Conservation (phyloP, 805 yeast genomes). For the Candida golubevii region DNA sequence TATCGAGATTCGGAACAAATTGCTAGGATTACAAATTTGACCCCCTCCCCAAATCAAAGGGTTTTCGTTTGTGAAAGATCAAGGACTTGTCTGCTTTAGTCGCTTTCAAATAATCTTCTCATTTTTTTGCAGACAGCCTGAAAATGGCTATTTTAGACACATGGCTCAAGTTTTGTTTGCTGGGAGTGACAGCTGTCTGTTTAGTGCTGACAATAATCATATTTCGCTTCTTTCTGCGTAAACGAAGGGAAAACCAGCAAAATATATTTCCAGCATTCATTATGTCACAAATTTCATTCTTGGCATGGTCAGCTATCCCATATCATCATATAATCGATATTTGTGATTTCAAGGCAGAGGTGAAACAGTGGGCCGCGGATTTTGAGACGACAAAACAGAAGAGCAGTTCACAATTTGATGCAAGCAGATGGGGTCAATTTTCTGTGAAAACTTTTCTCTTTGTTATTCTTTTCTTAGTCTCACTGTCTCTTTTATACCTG, state of each 20-base stretch:
- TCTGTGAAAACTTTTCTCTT: not conserved
- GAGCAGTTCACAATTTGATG: conserved; percentile 1
- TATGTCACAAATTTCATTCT: not conserved
- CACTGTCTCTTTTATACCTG: not conserved
- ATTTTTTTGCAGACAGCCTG: not conserved
- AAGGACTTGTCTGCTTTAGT: too few species aligned
- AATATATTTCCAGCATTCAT: not conserved
- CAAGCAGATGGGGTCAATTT: not conserved
- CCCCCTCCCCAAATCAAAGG: too few species aligned
- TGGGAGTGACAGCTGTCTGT: not conserved
- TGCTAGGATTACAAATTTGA: too few species aligned
- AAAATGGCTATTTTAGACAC: conserved; percentile 1
- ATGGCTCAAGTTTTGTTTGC: not conserved
- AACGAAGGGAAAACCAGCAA: not conserved
- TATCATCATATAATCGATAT: not conserved
- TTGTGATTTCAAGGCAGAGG: conserved; percentile 1
- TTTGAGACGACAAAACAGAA: not conserved
- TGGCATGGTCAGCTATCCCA: conserved; percentile 1
- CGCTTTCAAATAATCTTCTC: too few species aligned
- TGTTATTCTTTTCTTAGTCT: not conserved
- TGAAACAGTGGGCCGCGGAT: conserved; percentile 6
- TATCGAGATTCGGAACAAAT: too few species aligned
- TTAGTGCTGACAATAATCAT: not conserved
- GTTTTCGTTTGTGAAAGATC: too few species aligned
- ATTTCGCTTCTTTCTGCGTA: not conserved